These are phyloP conservation scores for Globisporangium radiosum DNA, from an alignment of 352 stramenopile species.

Conservation along the genomic window DNA sequence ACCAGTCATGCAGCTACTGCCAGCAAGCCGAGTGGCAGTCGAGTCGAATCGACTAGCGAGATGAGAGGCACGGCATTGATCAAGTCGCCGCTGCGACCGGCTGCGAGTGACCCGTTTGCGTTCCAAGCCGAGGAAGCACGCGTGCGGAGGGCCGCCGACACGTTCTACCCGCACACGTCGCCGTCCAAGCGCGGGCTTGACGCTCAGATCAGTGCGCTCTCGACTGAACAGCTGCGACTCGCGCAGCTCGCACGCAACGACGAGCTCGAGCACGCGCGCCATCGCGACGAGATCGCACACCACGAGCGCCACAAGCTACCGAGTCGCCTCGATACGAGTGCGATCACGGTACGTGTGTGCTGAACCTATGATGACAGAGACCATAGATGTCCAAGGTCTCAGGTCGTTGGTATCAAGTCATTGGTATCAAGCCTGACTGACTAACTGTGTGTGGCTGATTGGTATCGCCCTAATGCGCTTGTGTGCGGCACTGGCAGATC, in stretches of 20 bases:
- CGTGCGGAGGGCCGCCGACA: constrained; percentile 45
- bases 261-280: constrained; percentile 11
- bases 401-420: too few relatives aligned
- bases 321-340: constrained; percentile 45
- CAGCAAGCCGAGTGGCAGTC: too few relatives aligned
- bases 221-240: constrained; percentile 33
- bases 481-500: constrained; percentile 25
- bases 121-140: constrained; percentile 53
- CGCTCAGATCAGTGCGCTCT: constrained; percentile 29
- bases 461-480: neutral
- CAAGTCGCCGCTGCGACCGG: neutral
- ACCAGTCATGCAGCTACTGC: too few relatives aligned
- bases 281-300: constrained; percentile 14
- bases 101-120: constrained; percentile 26
- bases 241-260: constrained; percentile 21
- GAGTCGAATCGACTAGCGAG: too few relatives aligned
- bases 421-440: too few relatives aligned
- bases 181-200: constrained; percentile 45
- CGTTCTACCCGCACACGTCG: constrained; percentile 48
- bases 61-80: too few relatives aligned
- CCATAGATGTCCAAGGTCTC: too few relatives aligned
- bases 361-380: too few relatives aligned
- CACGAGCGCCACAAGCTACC: constrained; percentile 14
- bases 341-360: constrained; percentile 23
- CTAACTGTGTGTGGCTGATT: neutral